Conservation (phyloP, 805 yeast species). For the Zygoascus bituminiphila region DNA sequence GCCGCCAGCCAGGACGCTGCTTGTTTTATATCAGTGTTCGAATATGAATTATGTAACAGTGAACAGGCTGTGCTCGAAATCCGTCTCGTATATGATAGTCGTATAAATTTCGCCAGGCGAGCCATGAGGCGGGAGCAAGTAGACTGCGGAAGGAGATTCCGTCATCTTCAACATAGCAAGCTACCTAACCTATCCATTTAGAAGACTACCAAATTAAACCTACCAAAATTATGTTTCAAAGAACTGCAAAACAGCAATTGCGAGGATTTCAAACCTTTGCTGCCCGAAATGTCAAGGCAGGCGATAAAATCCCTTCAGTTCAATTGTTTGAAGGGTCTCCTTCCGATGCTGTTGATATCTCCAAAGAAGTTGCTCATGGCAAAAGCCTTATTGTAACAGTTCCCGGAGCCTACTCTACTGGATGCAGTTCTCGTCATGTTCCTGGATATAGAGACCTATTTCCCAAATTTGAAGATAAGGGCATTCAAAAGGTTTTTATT, state of each 20-base stretch:
- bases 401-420: constrained; percentile 77
- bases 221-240: neutral
- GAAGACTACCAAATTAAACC: neutral
- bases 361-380: constrained; percentile 36
- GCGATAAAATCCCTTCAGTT: constrained; percentile 53
- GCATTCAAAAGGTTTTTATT: constrained; percentile 53
- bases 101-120: no score
- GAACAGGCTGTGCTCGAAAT: neutral
- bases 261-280: constrained; percentile 17
- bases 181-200: no score
- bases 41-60: neutral
- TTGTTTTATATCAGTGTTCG: neutral
- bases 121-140: no score
- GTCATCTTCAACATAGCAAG: no score
- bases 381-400: constrained; percentile 51
- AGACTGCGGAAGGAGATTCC: no score
- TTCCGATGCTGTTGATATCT: constrained; percentile 50
- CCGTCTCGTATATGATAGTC: neutral
- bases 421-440: constrained; percentile 62
- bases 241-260: neutral
- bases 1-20: constrained; percentile 35
- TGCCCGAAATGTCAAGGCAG: constrained; percentile 39
- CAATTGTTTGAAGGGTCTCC: constrained; percentile 55
- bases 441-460: constrained; percentile 60
- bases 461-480: constrained; percentile 51